Evolutionary conservation across 352 stramenopile species (phyloP).

Genomic region (Pilasporangium apinafurcum): DNA sequence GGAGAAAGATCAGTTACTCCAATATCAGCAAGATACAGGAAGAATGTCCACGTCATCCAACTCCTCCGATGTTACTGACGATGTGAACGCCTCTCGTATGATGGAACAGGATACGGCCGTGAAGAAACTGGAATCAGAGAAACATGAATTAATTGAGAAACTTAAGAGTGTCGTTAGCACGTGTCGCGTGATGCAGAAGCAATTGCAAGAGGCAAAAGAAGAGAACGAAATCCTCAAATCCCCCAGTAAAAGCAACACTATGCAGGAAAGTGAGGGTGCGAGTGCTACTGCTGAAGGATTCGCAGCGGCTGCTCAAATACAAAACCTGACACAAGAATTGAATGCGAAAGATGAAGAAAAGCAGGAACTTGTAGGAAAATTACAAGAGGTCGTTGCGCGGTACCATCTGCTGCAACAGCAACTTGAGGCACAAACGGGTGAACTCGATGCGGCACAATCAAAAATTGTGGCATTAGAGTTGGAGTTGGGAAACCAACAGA

Average conservation of each 20-base stretch:
- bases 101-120: constrained; percentile 15
- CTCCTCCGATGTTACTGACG: neutral
- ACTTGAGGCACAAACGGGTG: constrained; percentile 38
- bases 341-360: constrained; percentile 37
- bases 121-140: constrained; percentile 53
- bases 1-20: constrained; percentile 11
- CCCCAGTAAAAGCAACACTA: constrained; percentile 24
- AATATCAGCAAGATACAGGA: no score
- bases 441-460: constrained; percentile 33
- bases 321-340: constrained; percentile 27
- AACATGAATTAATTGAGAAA: constrained; percentile 72
- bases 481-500: constrained; percentile 28
- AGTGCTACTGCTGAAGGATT: constrained; percentile 8
- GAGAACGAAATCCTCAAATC: constrained; percentile 44
- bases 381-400: constrained; percentile 38
- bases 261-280: no score
- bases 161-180: constrained; percentile 66
- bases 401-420: constrained; percentile 48
- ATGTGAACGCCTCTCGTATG: constrained; percentile 5
- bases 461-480: constrained; percentile 53
- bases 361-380: constrained; percentile 33
- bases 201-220: constrained; percentile 53
- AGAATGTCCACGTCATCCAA: no score
- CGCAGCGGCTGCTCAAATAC: constrained; percentile 12
- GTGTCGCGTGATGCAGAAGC: constrained; percentile 64